These are phyloP conservation scores for Leishmania turanica DNA, from an alignment of 208 protist genomes.

Conservation along the genomic window DNA sequence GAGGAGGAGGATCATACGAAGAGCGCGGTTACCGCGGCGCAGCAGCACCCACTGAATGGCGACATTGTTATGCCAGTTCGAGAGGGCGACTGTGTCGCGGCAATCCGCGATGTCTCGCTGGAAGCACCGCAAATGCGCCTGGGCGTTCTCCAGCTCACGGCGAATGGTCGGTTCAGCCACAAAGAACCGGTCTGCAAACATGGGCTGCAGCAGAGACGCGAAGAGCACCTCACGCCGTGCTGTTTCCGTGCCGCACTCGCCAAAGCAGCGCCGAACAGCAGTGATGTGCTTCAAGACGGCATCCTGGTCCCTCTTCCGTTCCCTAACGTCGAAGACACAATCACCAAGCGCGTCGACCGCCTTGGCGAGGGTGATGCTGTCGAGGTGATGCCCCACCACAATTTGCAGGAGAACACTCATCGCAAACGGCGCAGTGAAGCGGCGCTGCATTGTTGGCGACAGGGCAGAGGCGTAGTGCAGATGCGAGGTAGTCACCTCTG, in stretches of 20 bases:
- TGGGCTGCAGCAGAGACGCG: constrained; percentile 61
- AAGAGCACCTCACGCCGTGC: constrained; percentile 72
- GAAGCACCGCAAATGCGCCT: constrained; percentile 67
- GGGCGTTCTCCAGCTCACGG: constrained; percentile 60
- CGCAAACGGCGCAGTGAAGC: constrained; percentile 73
- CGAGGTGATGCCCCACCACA: constrained; percentile 76
- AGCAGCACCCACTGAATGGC: constrained; percentile 74
- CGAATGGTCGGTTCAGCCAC: constrained; percentile 50
- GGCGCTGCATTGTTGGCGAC: constrained; percentile 28
- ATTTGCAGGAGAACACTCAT: constrained; percentile 82
- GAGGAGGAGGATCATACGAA: constrained; percentile 74
- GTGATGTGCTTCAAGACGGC: constrained; percentile 79
- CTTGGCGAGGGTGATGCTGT: constrained; percentile 70
- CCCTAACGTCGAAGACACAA: constrained; percentile 63
- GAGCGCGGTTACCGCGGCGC: constrained; percentile 62
- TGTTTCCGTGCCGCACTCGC: constrained; percentile 80
- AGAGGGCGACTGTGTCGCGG: constrained; percentile 78
- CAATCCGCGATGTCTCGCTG: constrained; percentile 80
- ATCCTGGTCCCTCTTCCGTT: constrained; percentile 48
- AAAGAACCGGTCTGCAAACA: constrained; percentile 62
- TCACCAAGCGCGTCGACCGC: constrained; percentile 75
- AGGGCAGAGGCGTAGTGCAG: constrained; percentile 11
- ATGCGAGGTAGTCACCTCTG: constrained; percentile 7
- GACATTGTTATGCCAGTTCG: constrained; percentile 90
- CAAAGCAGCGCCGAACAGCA: constrained; percentile 78